Base-by-base conservation (phyloP, 495 filamentous ascomycete species). In the Umbilicaria muhlenbergii region DNA sequence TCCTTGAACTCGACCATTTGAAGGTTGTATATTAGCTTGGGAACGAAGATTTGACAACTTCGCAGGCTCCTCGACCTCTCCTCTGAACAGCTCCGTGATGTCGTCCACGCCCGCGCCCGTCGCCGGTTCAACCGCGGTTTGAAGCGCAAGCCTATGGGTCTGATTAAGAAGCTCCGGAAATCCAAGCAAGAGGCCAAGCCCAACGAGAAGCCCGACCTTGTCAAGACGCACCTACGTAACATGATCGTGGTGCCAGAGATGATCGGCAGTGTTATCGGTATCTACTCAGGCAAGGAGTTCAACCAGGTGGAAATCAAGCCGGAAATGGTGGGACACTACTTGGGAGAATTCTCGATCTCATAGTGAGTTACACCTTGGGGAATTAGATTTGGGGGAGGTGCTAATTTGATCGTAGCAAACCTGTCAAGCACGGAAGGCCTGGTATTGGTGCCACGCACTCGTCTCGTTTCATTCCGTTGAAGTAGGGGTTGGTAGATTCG, bases 401-500 rank as follows among this genome's bases (percentile, higher is more conserved):
- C 61, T 68, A 66, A 66, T 49, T 55, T 40, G 46, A 48, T 47
- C 47, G 62, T 59, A 94, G 87, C 81, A 92, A 91, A 73, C 91
- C 91, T 55, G 91, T 98, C 75, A 98, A 96, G 84, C 91, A 98
- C 80, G 91, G 91, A 78, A 73, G 91, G 70, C 91, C 91, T 59
- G 91, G 91, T 94, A 98, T 98, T 69, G 91, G 91, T 88, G 91
- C 91, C 58, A 98, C 91, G 53, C 91, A 98, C 80, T 95, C 88
- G 76, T 96, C 92, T 67, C 85, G 91, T 78, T 96, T 96, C 78
- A 96, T 96, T 78, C 88, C 88, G 68, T 79, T 96, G 61, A 96
- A 94, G 77, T 94, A 94, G 80, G 75, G 60, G 62, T 28, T 28
- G 24, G 24, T 28, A 5, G 24, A 10, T 6, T 28, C 1, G 24